Evolutionary conservation across 129 eudicot species (phyloP), one percentile per base, ranked within the genome.

Genomic region (Silybum marianum): DNA sequence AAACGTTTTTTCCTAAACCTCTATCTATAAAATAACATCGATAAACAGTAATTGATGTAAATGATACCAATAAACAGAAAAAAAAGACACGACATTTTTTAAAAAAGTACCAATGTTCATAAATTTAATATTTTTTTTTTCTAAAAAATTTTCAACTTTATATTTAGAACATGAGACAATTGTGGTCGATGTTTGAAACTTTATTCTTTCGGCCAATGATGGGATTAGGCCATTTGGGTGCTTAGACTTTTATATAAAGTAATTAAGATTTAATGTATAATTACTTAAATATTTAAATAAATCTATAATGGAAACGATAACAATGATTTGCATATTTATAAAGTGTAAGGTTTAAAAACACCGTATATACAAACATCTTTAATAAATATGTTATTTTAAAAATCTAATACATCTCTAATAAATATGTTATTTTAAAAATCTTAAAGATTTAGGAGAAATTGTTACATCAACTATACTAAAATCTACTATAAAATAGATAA

Each of bases 181-280:
- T 70, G 74, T 32, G 74, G 77, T 73, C 39, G 77, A 44, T 73
- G 38, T 44, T 73, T 40, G 65, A 73, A 73, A 42, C 77, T 44
- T 73, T 44, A 72, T 72, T 38, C 65, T 73, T 42, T 73, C 36
- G 24, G 76, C 77, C 25, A 54, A 23, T 22, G 6, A 22, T 73
- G 65, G 78, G 18, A 72, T 72, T 40, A 22, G 76, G 76, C 36
- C 36, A 32, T 32, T 32, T 28, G 30, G 30, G 16, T 72, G 58
- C 77, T 42, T 73, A 23, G 65, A 73, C 77, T 73, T 73, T 51
- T 73, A 62, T 7, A 7, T 18, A 62, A 6, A 62, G 25, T 18
- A n/a, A 58, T 18, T 19, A 60, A 60, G 24, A 6, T 62, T 62
- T 9, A 62, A 62, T n/a, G 4, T 3, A 62, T 58, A 58, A 46